phyloP scores from a whole-genome alignment of 192 early-diverging fungal genomes.

The Coemansia sp. region DNA sequence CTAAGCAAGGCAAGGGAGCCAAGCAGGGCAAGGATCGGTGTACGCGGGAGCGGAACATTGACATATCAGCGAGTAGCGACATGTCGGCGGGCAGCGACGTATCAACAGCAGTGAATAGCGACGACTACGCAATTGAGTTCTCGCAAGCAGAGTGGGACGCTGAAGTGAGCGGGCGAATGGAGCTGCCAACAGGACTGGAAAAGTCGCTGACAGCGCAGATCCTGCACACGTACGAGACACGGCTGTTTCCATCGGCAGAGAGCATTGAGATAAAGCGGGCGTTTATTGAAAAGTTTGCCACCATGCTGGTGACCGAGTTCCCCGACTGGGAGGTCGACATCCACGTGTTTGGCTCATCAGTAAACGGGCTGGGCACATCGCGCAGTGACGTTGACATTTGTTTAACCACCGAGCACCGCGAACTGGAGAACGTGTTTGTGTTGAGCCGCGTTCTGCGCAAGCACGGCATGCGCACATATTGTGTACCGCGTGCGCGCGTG shows the following conservation, averaged over 20 bases:
- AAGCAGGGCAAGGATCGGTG: not conserved
- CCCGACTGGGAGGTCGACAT: constrained; percentile 72
- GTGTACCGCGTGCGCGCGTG: constrained; percentile 83
- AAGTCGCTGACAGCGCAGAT: constrained; percentile 58
- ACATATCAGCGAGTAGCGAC: not conserved
- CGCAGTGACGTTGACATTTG: constrained; percentile 91
- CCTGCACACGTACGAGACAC: constrained; percentile 57
- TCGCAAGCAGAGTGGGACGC: constrained; percentile 40
- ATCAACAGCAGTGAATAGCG: not conserved
- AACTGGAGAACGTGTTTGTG: constrained; percentile 69
- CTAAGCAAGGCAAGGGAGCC: not conserved
- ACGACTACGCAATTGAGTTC: constrained; percentile 30
- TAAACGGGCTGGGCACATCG: constrained; percentile 82
- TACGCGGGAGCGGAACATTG: not conserved
- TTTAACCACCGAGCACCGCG: constrained; percentile 79
- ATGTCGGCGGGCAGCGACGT: not conserved
- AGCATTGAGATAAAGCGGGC: constrained; percentile 61
- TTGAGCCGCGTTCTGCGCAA: constrained; percentile 71
- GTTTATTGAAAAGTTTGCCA: constrained; percentile 79
- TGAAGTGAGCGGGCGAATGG: constrained; percentile 32
- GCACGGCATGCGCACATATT: constrained; percentile 77
- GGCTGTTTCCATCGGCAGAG: constrained; percentile 64
- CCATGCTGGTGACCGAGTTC: constrained; percentile 76
- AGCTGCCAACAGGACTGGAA: constrained; percentile 47
- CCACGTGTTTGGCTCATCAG: constrained; percentile 90